Conservation (phyloP, 106 monocot species). For the Allium fistulosum region DNA sequence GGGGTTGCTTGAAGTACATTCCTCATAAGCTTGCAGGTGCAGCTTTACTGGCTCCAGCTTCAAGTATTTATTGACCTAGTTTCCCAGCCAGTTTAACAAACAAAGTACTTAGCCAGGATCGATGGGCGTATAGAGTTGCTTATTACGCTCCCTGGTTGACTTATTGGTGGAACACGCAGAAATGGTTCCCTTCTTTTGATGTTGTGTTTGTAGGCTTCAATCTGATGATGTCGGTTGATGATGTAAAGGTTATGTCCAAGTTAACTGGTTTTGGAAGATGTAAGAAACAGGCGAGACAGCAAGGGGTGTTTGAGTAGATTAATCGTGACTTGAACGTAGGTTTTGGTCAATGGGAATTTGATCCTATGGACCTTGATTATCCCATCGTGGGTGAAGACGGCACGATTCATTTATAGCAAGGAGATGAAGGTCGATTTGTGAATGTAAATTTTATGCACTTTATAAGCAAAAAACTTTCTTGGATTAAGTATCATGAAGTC, state of each 20-base stretch:
- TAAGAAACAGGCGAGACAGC: too few relatives aligned
- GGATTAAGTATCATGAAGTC: slow-evolving; percentile 63
- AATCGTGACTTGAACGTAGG: slow-evolving; percentile 45
- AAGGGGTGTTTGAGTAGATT: background rate
- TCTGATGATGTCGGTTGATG: slow-evolving; percentile 21
- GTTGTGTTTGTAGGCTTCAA: slow-evolving; percentile 15
- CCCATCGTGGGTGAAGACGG: slow-evolving; percentile 29
- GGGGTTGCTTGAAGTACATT: background rate
- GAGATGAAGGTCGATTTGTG: slow-evolving; percentile 27
- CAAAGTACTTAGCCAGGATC: slow-evolving; percentile 38
- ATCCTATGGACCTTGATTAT: slow-evolving; percentile 41
- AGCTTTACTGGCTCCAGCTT: slow-evolving; percentile 51
- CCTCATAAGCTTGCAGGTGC: slow-evolving; percentile 38
- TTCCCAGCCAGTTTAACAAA: slow-evolving; percentile 44
- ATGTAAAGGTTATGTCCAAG: slow-evolving; percentile 24
- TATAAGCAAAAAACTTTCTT: slow-evolving; percentile 37
- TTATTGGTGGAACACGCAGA: slow-evolving; percentile 79
- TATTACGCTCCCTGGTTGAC: slow-evolving; percentile 54
- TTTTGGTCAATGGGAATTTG: slow-evolving; percentile 45
- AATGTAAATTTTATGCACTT: slow-evolving; percentile 23
- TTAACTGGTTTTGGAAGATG: background rate
- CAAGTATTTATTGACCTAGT: slow-evolving; percentile 62
- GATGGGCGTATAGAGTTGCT: slow-evolving; percentile 47
- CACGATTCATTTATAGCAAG: slow-evolving; percentile 53
- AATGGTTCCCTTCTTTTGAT: slow-evolving; percentile 43